phyloP scores from a whole-genome alignment of 257 asterid species.

The Primulina tabacum region DNA sequence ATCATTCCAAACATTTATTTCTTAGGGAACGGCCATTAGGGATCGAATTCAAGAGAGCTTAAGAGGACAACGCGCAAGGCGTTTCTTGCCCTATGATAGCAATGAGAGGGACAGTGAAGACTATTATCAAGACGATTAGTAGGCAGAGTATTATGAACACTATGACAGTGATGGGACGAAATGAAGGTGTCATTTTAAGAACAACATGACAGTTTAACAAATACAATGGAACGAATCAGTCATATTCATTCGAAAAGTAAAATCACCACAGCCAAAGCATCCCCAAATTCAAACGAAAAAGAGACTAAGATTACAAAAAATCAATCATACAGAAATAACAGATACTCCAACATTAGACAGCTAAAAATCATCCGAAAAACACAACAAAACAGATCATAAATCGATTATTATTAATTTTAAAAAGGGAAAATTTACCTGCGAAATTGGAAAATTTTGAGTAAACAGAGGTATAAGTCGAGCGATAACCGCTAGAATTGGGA shows the following conservation, averaged over 20 bases:
- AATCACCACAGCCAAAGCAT: too few species aligned
- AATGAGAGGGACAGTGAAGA: conserved; percentile 37
- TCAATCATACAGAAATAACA: too few species aligned
- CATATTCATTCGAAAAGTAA: not conserved
- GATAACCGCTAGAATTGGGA: too few species aligned
- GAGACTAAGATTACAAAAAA: too few species aligned
- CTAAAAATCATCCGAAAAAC: too few species aligned
- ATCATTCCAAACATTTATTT: conserved; percentile 9
- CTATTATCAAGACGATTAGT: conserved; percentile 38
- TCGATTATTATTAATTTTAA: too few species aligned
- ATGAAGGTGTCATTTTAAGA: conserved; percentile 32
- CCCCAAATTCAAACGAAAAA: too few species aligned
- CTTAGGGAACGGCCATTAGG: conserved; percentile 64
- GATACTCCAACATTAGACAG: too few species aligned
- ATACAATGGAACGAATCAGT: not conserved
- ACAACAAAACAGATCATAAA: too few species aligned
- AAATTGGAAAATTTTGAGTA: too few species aligned
- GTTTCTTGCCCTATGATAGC: conserved; percentile 32
- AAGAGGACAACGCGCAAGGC: conserved; percentile 43
- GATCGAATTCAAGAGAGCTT: conserved; percentile 59
- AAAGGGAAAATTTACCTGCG: not conserved
- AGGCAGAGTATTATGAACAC: conserved; percentile 37
- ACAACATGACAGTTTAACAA: conserved; percentile 5
- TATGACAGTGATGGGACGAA: conserved; percentile 42
- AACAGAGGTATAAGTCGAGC: too few species aligned